Percentiles rank a stretch among this genome's conserved stretches.
These are phyloP conservation scores for Beauveria pseudobassiana DNA, from an alignment of 2,329 filamentous ascomycete genomes.

Conservation along the genomic window DNA sequence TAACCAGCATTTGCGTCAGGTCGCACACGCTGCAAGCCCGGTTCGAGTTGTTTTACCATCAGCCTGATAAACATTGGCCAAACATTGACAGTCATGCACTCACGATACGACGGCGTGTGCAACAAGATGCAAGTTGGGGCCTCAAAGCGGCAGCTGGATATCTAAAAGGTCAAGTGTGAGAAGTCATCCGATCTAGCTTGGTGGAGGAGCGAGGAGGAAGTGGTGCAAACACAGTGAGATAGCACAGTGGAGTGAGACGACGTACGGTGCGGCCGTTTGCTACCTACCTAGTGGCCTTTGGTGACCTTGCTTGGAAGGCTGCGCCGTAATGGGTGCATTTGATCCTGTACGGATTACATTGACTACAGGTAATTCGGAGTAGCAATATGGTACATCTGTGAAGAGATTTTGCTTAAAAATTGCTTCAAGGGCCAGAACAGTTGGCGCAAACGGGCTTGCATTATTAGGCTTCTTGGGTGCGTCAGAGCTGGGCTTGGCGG, in stretches of 20 bases:
- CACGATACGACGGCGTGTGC: neutral
- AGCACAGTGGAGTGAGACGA: neutral
- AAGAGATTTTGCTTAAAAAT: too few relatives aligned
- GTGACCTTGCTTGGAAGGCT: neutral
- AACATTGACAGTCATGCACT: neutral
- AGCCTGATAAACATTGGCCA: neutral
- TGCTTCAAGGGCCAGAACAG: too few relatives aligned
- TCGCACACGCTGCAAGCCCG: neutral
- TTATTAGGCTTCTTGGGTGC: neutral
- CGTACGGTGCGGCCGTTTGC: neutral
- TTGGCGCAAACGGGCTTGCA: too few relatives aligned
- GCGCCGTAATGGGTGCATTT: neutral
- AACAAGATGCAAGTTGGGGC: neutral
- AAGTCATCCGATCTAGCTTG: conserved; percentile 5
- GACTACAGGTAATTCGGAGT: too few relatives aligned
- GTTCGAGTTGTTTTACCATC: neutral
- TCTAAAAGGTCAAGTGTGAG: neutral
- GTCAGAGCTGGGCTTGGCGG: neutral
- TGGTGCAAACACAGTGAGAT: conserved; percentile 3
- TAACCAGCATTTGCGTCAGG: neutral
- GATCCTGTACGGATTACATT: too few relatives aligned
- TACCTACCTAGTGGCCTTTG: neutral
- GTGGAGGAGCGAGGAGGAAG: neutral
- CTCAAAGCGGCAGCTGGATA: neutral
- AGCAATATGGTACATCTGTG: too few relatives aligned